Evolutionary conservation across 2,329 filamentous ascomycete genomes (phyloP).

Genomic region (Alternaria gansuensis): DNA sequence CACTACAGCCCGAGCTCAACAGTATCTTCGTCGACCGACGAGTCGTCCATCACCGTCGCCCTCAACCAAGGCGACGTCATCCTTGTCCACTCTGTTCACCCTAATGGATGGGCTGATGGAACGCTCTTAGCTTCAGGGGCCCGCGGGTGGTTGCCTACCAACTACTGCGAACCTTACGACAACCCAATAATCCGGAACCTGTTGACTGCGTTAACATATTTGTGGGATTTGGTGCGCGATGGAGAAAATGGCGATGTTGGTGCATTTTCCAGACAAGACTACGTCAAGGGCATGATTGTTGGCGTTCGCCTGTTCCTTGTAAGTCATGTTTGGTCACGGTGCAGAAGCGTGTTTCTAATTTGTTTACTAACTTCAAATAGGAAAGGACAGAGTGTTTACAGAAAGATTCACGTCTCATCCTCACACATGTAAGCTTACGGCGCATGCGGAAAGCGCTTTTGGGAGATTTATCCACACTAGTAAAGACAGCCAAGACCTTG

Average conservation of each 20-base stretch:
- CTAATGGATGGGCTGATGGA: constrained; percentile 98
- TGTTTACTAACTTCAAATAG: constrained; percentile 57
- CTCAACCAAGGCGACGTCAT: constrained; percentile 92
- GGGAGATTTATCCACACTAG: constrained; percentile 86
- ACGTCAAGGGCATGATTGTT: constrained; percentile 92
- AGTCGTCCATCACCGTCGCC: constrained; percentile 75
- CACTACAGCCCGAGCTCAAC: constrained; percentile 84
- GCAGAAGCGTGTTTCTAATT: neutral
- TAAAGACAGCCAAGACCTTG: constrained; percentile 86
- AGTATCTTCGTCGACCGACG: constrained; percentile 77
- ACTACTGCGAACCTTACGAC: constrained; percentile 96
- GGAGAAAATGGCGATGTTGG: constrained; percentile 77
- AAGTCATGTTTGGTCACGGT: constrained; percentile 52
- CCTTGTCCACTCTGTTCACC: constrained; percentile 94
- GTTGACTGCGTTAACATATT: constrained; percentile 84
- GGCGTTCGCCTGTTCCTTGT: constrained; percentile 90
- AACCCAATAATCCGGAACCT: constrained; percentile 85
- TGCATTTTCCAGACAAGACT: constrained; percentile 89
- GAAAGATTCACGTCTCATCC: constrained; percentile 78
- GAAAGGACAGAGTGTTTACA: constrained; percentile 89
- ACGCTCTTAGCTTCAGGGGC: constrained; percentile 86
- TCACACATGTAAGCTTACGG: constrained; percentile 77
- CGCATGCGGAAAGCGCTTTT: constrained; percentile 85
- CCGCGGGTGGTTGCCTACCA: constrained; percentile 94
- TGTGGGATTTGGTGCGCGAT: constrained; percentile 89